Evolutionary conservation across 139 green algal genomes (phyloP), one percentile per base, ranked within the genome.

Genomic region (Pseudopediastrum boryanum): DNA sequence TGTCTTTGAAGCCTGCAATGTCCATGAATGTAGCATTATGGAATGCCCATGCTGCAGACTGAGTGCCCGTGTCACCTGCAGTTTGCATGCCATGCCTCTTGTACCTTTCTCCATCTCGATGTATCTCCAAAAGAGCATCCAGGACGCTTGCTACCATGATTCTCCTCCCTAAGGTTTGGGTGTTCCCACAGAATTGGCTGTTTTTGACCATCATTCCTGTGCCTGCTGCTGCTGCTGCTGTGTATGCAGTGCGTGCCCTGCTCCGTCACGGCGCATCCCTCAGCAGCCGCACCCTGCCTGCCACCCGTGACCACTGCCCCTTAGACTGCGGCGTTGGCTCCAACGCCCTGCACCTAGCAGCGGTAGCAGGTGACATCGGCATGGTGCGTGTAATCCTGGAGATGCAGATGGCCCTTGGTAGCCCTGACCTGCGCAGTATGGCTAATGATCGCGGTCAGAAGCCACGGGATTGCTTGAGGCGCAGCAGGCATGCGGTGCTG

Each of bases 301-400:
- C 71, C 3, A 43, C 29, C 8, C 42, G 87, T 5, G 65, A 80
- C 42, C 80, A 83, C 76, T 78, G 71, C 33, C 85, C 82, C 10
- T 84, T 86, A 2, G 76, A 77, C 19, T 85, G 79, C 52, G 62
- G 83, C 1, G 43, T 77, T 7, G 86, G 83, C 78, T 85, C 75
- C 43, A 91, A 83, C 27, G 83, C 79, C 29, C 75, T 91, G 66
- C 86, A 91, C 66, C 84, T 91, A 36, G 86, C 86, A n/a, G 83
- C 86, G 16, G 71, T 85, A 41, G 81, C 81, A 10, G 83, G 83
- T 16, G 85, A 91, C 63, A 65, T 87, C n/a, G 25, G 75, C 2
- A 82, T 88, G 81, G 81, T 76, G 0, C 75, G 83, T n/a, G 21
- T 88, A 7, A 59, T 85, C 23, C 79, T 88, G n/a, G 84, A 85